Evolutionary conservation across 352 stramenopile genomes (phyloP).

Genomic region (Saprolegnia diclina): DNA sequence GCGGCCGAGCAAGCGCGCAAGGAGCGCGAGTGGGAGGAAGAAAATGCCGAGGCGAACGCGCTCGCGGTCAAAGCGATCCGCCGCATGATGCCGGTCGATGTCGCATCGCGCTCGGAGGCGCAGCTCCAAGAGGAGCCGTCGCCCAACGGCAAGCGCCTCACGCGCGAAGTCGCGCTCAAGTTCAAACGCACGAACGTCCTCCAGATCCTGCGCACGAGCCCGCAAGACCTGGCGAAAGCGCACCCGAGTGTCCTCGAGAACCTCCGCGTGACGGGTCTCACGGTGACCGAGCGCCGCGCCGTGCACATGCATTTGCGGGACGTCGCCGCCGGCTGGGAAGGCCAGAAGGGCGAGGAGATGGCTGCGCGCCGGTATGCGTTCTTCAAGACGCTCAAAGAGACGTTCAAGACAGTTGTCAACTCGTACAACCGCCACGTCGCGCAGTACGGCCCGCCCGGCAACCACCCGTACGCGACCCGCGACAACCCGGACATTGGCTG

Average conservation of each 20-base stretch:
- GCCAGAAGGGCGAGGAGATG: constrained; percentile 88
- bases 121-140: constrained; percentile 60
- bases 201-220: constrained; percentile 82
- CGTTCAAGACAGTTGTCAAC: constrained; percentile 90
- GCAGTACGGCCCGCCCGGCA: constrained; percentile 85
- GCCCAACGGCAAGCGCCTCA: constrained; percentile 73
- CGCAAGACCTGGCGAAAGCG: constrained; percentile 81
- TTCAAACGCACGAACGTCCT: constrained; percentile 92
- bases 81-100: constrained; percentile 89
- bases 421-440: constrained; percentile 87
- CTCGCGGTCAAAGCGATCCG: constrained; percentile 86
- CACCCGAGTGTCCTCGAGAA: constrained; percentile 89
- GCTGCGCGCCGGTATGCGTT: constrained; percentile 89
- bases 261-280: constrained; percentile 86
- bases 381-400: constrained; percentile 90
- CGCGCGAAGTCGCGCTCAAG: constrained; percentile 79
- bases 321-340: constrained; percentile 81
- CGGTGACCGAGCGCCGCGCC: constrained; percentile 86
- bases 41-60: constrained; percentile 81
- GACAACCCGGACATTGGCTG: constrained; percentile 78
- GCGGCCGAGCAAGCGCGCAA: constrained; percentile 85
- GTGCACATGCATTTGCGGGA: constrained; percentile 82
- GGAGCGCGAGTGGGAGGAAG: constrained; percentile 89
- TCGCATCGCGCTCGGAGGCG: constrained; percentile 73
- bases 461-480: constrained; percentile 82